Evolutionary conservation across 2,329 filamentous ascomycete genomes (phyloP).

Genomic region (Diaporthe aspalathi): DNA sequence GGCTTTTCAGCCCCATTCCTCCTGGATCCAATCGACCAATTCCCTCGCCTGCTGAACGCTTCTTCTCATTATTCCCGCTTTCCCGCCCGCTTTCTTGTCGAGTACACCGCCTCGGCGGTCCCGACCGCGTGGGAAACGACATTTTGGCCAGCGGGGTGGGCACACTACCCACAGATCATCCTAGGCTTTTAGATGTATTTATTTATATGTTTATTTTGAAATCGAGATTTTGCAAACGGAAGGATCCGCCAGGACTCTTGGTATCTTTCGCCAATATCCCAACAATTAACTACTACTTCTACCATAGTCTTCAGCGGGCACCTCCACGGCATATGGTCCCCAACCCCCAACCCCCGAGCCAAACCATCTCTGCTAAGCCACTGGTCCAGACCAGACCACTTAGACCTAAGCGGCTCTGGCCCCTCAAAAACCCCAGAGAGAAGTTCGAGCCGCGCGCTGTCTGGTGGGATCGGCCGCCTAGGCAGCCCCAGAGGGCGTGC

Average conservation of each 20-base stretch:
- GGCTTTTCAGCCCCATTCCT: constrained; percentile 8
- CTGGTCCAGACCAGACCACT: not conserved
- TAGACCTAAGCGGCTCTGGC: not conserved
- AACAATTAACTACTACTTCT: not conserved
- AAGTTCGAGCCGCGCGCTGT: not conserved
- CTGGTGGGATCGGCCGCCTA: not conserved
- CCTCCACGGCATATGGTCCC: not conserved
- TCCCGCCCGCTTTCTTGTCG: not conserved
- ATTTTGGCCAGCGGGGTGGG: not conserved
- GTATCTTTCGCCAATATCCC: not conserved
- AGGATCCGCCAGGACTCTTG: not conserved
- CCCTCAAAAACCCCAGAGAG: not conserved
- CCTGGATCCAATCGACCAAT: not conserved
- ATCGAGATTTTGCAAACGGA: not conserved
- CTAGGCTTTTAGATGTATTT: no score
- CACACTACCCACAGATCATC: not conserved
- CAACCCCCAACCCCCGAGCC: no score
- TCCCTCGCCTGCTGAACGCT: not conserved
- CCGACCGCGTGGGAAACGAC: constrained; percentile 20
- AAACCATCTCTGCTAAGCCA: not conserved
- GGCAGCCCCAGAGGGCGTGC: no score
- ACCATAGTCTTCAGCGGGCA: not conserved
- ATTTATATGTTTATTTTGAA: not conserved
- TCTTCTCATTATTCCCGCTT: not conserved
- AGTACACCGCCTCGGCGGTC: constrained; percentile 26